These are phyloP conservation scores for Alternaria alternata DNA, from an alignment of 2,329 filamentous ascomycete genomes.

Conservation along the genomic window DNA sequence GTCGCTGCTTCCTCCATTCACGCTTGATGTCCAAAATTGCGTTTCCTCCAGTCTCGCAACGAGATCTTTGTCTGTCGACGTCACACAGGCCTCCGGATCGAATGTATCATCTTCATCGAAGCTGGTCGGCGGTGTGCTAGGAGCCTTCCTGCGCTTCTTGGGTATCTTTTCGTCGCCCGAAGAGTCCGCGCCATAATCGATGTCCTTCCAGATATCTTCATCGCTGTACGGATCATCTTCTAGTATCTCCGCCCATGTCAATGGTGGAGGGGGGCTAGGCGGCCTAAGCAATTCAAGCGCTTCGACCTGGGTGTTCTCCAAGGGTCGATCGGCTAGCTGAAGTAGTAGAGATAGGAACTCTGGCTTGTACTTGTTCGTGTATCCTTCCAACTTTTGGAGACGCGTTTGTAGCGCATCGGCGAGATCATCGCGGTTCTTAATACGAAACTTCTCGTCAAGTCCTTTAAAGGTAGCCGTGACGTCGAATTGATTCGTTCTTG, in stretches of 20 bases:
- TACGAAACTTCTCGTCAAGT: conserved; percentile 84
- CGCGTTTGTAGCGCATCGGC: conserved; percentile 72
- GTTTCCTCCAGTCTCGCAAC: conserved; percentile 53
- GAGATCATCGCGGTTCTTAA: conserved; percentile 80
- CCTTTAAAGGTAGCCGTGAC: conserved; percentile 52
- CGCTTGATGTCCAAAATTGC: conserved; percentile 58
- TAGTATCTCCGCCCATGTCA: conserved; percentile 84
- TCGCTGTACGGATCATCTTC: conserved; percentile 77
- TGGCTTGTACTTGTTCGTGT: conserved; percentile 72
- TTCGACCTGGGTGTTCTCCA: conserved; percentile 71
- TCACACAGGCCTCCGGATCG: conserved; percentile 46
- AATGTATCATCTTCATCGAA: conserved; percentile 48
- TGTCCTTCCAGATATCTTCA: conserved; percentile 73
- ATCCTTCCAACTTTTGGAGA: conserved; percentile 65
- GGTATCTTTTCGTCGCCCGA: conserved; percentile 66
- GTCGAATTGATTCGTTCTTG: conserved; percentile 60
- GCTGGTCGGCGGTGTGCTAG: conserved; percentile 47
- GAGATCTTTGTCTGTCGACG: conserved; percentile 29
- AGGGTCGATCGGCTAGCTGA: conserved; percentile 81
- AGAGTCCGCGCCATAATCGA: conserved; percentile 70
- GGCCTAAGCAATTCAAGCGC: conserved; percentile 67
- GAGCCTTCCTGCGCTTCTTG: conserved; percentile 29
- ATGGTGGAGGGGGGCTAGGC: conserved; percentile 55
- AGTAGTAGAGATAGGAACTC: conserved; percentile 82
- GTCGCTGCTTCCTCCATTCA: conserved; percentile 21